A percentile compares a stretch with the other conserved stretches of the same genome.
Conservation (phyloP, 2,329 filamentous ascomycete species). For the Helotiales sp. region DNA sequence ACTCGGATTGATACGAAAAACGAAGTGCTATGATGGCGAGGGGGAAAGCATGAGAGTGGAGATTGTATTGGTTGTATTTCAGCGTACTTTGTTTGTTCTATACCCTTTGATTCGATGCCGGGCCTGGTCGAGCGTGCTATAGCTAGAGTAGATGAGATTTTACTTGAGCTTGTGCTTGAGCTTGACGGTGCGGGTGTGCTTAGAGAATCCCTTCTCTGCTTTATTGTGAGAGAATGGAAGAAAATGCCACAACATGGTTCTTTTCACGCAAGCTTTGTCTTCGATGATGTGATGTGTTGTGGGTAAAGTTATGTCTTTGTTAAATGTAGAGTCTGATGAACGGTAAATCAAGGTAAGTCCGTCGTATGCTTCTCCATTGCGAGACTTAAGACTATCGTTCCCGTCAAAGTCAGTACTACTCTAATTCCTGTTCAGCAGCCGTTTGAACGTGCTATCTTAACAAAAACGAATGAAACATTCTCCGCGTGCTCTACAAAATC, state of each 20-base stretch:
- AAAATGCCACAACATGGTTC: background rate
- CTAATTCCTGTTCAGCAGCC: too few species aligned
- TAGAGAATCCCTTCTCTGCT: background rate
- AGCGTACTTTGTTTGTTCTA: constrained; percentile 18
- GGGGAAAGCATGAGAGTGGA: background rate
- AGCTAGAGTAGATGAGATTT: background rate
- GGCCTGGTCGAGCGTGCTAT: background rate
- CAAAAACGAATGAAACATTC: too few species aligned
- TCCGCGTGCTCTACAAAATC: too few species aligned
- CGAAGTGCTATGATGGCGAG: background rate
- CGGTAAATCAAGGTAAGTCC: too few species aligned
- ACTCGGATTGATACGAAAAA: background rate
- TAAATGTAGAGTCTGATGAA: too few species aligned
- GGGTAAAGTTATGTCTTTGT: too few species aligned
- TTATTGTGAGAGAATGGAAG: background rate
- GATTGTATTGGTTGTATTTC: constrained; percentile 7
- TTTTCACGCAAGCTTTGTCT: too few species aligned
- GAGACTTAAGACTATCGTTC: too few species aligned
- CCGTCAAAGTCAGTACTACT: too few species aligned
- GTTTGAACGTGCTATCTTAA: too few species aligned
- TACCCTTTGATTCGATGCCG: constrained; percentile 25
- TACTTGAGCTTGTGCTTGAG: background rate
- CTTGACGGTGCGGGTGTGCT: background rate
- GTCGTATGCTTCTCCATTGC: too few species aligned
- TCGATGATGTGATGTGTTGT: too few species aligned